These are phyloP conservation scores for Neoscytalidium dimidiatum DNA, from an alignment of 2,329 filamentous ascomycete species.

Conservation along the genomic window DNA sequence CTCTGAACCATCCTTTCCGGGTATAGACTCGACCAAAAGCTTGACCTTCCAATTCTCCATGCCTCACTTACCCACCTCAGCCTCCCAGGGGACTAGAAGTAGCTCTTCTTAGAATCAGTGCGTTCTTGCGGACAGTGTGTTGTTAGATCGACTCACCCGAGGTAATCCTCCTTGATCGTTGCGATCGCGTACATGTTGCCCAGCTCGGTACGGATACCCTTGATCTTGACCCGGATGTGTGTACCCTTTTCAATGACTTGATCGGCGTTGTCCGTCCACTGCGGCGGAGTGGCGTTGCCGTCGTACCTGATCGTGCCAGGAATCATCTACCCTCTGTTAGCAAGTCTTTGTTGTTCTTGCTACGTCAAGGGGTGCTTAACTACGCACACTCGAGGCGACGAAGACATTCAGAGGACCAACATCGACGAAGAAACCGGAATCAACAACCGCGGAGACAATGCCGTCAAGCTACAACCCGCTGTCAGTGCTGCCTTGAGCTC, in stretches of 20 bases:
- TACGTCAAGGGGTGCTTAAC: neutral
- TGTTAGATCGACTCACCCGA: conserved; percentile 4
- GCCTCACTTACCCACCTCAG: neutral
- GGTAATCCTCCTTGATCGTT: conserved; percentile 79
- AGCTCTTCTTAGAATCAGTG: neutral
- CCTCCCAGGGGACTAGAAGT: conserved; percentile 3
- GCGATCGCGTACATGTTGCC: conserved; percentile 96
- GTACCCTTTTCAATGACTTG: conserved; percentile 92
- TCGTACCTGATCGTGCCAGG: conserved; percentile 92
- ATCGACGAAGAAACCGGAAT: conserved; percentile 86
- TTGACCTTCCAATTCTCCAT: neutral
- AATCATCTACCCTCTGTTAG: conserved; percentile 67
- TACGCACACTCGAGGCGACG: conserved; percentile 76
- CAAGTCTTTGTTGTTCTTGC: neutral
- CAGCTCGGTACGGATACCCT: conserved; percentile 90
- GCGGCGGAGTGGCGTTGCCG: conserved; percentile 91
- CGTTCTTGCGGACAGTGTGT: neutral
- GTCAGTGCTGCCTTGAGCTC: conserved; percentile 26
- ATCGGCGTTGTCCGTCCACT: conserved; percentile 94
- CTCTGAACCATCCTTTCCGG: neutral
- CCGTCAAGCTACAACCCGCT: conserved; percentile 75
- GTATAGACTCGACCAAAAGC: conserved; percentile 4
- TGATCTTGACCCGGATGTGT: conserved; percentile 90
- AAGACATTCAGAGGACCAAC: conserved; percentile 78
- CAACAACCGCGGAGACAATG: conserved; percentile 87